Conservation (phyloP, 1,284 basidiomycete species). For the Phenoliferia sp. region DNA sequence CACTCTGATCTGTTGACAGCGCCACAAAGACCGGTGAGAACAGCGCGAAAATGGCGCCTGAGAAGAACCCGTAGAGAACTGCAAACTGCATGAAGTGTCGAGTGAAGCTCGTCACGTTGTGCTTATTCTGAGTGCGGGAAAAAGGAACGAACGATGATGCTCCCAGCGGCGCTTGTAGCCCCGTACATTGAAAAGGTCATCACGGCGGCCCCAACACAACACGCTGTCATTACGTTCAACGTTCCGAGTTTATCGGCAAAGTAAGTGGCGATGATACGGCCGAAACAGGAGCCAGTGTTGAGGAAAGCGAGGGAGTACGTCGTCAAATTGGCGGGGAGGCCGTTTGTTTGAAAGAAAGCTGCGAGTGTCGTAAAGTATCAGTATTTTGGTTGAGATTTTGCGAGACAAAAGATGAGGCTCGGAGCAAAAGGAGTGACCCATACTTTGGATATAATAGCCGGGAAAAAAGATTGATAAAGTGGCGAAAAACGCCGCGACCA, state of each 20-base stretch:
- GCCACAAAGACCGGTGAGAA: constrained; percentile 8
- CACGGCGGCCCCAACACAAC: not conserved
- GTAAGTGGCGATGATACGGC: constrained; percentile 21
- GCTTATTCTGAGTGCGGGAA: not conserved
- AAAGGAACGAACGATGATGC: constrained; percentile 15
- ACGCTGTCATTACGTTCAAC: not conserved
- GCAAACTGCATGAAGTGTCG: not conserved
- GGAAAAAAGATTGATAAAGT: not conserved
- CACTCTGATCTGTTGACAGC: not conserved
- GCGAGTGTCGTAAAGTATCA: not conserved
- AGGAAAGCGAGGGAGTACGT: constrained; percentile 6
- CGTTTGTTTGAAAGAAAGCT: not conserved
- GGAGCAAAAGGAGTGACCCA: not conserved
- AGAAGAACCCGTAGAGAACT: constrained; percentile 7
- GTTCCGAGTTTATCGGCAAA: constrained; percentile 1
- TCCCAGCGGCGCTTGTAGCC: constrained; percentile 12
- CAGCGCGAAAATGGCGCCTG: constrained; percentile 6
- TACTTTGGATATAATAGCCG: not conserved
- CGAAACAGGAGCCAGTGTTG: constrained; percentile 7
- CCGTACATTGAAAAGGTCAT: constrained; percentile 10
- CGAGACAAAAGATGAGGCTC: no score
- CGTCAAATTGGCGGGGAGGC: not conserved
- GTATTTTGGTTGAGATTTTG: not conserved
- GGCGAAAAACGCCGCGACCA: not conserved
- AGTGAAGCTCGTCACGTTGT: not conserved